Evolutionary conservation across 2,329 filamentous ascomycete genomes (phyloP).

Genomic region (Thermothelomyces thermophilus): DNA sequence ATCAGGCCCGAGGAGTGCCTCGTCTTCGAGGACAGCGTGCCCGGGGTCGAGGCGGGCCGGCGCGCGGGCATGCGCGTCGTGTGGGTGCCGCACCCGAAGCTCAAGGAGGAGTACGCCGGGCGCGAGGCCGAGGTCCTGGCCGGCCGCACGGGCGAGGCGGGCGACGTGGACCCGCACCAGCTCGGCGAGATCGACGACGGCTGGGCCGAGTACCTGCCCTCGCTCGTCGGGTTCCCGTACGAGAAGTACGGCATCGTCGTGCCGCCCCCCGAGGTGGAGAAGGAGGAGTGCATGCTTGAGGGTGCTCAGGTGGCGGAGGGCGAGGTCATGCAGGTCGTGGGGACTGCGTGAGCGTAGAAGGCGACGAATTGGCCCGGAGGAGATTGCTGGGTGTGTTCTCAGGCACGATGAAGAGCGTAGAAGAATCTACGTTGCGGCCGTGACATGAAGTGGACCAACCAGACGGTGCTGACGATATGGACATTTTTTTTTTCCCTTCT

Average conservation of each 20-base stretch:
- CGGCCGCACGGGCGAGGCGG: conserved; percentile 66
- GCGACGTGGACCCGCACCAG: conserved; percentile 45
- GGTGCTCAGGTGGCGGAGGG: conserved; percentile 22
- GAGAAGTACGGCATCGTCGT: conserved; percentile 52
- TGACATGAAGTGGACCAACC: too few relatives aligned
- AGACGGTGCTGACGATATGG: too few relatives aligned
- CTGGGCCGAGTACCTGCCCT: conserved; percentile 51
- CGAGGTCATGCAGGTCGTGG: conserved; percentile 19
- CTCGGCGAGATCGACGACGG: conserved; percentile 53
- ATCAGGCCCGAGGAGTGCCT: conserved; percentile 82
- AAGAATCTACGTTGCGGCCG: too few relatives aligned
- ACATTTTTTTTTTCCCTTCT: too few relatives aligned
- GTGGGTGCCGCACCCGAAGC: conserved; percentile 79
- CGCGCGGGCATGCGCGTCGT: conserved; percentile 91
- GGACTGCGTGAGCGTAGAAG: neutral
- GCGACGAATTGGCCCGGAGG: too few relatives aligned
- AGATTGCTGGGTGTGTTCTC: too few relatives aligned
- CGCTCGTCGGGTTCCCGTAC: conserved; percentile 51
- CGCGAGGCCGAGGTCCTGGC: conserved; percentile 77
- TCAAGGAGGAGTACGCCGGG: conserved; percentile 69
- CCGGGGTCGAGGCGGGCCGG: conserved; percentile 83
- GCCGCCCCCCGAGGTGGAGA: conserved; percentile 37
- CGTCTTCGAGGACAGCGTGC: conserved; percentile 93
- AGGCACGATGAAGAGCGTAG: too few relatives aligned
- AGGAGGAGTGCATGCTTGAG: conserved; percentile 38